Percentiles rank a stretch among this genome's conserved stretches.
phyloP scores from a whole-genome alignment of 176 grass and related monocot species.

The Pontederia paniculata region DNA sequence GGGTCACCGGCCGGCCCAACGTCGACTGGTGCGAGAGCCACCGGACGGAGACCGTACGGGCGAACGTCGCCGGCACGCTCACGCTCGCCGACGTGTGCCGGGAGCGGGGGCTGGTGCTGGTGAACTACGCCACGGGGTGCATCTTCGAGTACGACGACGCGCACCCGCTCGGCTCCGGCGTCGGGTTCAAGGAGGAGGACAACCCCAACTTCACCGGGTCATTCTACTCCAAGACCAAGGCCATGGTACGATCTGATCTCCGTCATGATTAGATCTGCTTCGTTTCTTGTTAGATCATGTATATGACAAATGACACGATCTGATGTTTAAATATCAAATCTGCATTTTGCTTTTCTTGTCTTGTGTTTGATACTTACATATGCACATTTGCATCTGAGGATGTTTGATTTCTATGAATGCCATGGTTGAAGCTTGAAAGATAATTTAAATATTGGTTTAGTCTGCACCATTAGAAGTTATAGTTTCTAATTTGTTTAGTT shows the following conservation, averaged over 20 bases:
- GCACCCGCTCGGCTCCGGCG: slow-evolving; percentile 12
- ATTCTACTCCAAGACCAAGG: slow-evolving; percentile 21
- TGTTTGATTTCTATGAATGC: too few species aligned
- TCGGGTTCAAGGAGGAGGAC: slow-evolving; percentile 18
- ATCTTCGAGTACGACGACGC: slow-evolving; percentile 17
- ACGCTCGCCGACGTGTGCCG: slow-evolving; percentile 17
- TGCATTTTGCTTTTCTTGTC: too few species aligned
- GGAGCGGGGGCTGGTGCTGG: slow-evolving; percentile 4
- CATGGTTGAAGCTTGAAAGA: too few species aligned
- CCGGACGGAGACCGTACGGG: slow-evolving; percentile 9
- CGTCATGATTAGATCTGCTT: too few species aligned
- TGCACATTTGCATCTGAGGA: too few species aligned
- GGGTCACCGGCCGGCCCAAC: slow-evolving; percentile 14
- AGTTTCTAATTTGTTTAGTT: too few species aligned
- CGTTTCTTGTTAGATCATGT: too few species aligned
- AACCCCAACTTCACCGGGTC: slow-evolving; percentile 20
- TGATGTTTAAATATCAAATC: too few species aligned
- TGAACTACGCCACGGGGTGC: slow-evolving; percentile 19
- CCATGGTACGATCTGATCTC: slow-evolving; percentile 1
- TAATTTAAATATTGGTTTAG: too few species aligned
- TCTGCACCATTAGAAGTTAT: too few species aligned
- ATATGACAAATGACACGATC: too few species aligned
- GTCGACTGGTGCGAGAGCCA: slow-evolving; percentile 18
- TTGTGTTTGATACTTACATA: too few species aligned
- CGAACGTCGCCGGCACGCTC: slow-evolving; percentile 12